phyloP scores from a whole-genome alignment of 371 early-diverging fungal genomes.

The Mycotypha africana region DNA sequence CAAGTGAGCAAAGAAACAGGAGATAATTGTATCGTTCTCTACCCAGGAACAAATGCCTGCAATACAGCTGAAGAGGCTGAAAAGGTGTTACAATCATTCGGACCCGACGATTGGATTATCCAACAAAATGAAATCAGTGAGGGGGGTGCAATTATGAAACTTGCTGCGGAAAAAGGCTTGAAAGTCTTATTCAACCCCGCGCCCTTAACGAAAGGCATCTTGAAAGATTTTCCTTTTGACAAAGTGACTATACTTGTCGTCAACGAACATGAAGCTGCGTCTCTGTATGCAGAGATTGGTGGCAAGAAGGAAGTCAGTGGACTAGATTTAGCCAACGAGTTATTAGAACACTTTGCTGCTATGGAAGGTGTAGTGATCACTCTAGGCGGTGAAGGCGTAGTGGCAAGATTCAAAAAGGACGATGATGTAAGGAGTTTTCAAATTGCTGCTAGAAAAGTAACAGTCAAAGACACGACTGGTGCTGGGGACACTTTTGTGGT shows the following conservation, averaged over 20 bases:
- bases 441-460: constrained; percentile 37
- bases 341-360: constrained; percentile 31
- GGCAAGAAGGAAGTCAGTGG: constrained; percentile 16
- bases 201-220: constrained; percentile 62
- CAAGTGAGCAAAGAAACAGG: constrained; percentile 66
- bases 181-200: constrained; percentile 84
- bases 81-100: constrained; percentile 38
- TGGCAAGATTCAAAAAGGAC: constrained; percentile 40
- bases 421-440: constrained; percentile 28
- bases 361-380: constrained; percentile 70
- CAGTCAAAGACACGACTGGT: constrained; percentile 68
- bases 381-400: constrained; percentile 64
- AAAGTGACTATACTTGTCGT: constrained; percentile 71
- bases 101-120: constrained; percentile 60
- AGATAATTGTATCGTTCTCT: constrained; percentile 86
- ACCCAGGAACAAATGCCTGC: constrained; percentile 73
- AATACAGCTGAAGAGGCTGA: constrained; percentile 37
- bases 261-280: constrained; percentile 73
- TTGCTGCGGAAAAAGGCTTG: constrained; percentile 54
- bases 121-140: constrained; percentile 84
- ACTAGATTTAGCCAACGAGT: constrained; percentile 31
- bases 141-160: constrained; percentile 61
- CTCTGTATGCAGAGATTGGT: constrained; percentile 32
- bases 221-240: constrained; percentile 51
- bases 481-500: constrained; percentile 87